Evolutionary conservation across 257 asterid genomes (phyloP), one percentile per base, ranked within the genome.

Genomic region (Lantana camara): DNA sequence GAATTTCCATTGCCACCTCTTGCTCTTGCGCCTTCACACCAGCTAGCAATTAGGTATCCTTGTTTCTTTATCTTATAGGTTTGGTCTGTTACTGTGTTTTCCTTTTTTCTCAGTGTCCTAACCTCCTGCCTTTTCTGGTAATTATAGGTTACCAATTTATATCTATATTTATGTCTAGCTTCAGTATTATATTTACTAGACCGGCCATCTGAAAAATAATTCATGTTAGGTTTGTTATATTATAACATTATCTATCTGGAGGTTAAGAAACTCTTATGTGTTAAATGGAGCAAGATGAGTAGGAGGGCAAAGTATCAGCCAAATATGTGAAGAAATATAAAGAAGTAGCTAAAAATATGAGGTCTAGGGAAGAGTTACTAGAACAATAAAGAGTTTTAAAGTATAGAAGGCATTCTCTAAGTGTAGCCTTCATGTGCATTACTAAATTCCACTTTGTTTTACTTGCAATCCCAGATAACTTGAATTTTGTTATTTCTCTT

Each of bases 1-100:
- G 97, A 90, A 64, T 77, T 90, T 76, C 97, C 99, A 54, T 83
- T 90, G 99, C 99, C 96, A 22, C 97, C 99, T 68, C 82, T 81
- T 64, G 85, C 94, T 65, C 96, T 93, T 64, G 85, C 91, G 58
- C 95, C 99, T 72, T 68, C 85, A 62, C 82, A 46, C 44, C 85
- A 78, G 63, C 81, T 64, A 14, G 88, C 75, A 69, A 81, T 85
- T 73, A 87, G 95, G 99, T 93, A 79, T 7, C 15, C 67, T 67
- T 72, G 29, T 69, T 63, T 40, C 61, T 48, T 14, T 9, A 44
- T 32, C 29, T 17, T 22, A 35, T 21, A 49, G 37, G 20, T 24
- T 63, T 29, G 9, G 4, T 58, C 16, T 13, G 7, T 57, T 37
- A 11, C 29, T 35, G 12, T 55, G 32, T n/a, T 15, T 58, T 59